Evolutionary conservation across 2,329 filamentous ascomycete species (phyloP), one percentile per base, ranked within the genome.

Genomic region (Diaporthe citri): DNA sequence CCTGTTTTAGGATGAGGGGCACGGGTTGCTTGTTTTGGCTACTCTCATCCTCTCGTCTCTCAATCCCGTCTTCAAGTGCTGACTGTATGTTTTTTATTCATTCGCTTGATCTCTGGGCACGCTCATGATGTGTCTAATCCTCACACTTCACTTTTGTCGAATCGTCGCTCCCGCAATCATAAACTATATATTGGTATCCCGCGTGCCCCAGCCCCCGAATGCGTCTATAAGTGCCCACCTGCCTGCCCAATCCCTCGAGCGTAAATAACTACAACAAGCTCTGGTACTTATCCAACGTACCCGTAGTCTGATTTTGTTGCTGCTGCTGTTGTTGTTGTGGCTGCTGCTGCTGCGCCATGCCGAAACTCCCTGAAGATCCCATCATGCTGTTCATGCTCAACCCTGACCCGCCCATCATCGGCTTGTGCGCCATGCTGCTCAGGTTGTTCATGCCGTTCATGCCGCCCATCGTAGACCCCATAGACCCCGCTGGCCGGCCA

Each of bases 211-310:
- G 13, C 67, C 22, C 31, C 28, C 15, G 8, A 55, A 55, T 55
- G 64, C n/a, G 64, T 69, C 48, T 55, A 69, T 31, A 41, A 28
- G n/a, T 31, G 17, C 25, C n/a, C 15, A 13, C 39, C 41, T 17
- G n/a, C 39, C 41, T 17, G 39, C 34, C 46, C 13, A 2, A 12
- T 31, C n/a, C n/a, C n/a, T 22, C 34, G 48, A 12, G 34, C 10
- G 5, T 31, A 60, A 8, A 25, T 9, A 69, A 57, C 75, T 84
- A 93, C 78, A 93, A 82, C 78, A 94, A 81, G 84, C 92, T 93
- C 82, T 92, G 89, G 77, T 93, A 94, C 83, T 91, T 92, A 82
- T 93, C 91, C 83, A 93, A 84, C 0, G 91, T 91, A 7, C 88
- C 87, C 79, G 87, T 88, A 74, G 82, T 46, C 75, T 25, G 57